A percentile compares a stretch with the other conserved stretches of the same genome.
Evolutionary conservation across 1,139 yeast species (phyloP).

Genomic region (Scheffersomyces titani): DNA sequence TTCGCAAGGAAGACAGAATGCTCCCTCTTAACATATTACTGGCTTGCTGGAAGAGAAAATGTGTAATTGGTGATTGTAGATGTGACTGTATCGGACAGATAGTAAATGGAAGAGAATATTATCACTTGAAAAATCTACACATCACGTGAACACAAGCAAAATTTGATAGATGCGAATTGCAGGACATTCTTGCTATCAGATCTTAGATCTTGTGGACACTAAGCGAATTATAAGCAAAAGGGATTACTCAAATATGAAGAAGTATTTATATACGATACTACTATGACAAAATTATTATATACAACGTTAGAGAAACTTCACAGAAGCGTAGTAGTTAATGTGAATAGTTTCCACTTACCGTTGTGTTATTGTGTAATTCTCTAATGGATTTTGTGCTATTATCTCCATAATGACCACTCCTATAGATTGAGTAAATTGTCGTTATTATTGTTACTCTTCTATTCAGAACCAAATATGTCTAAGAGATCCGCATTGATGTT

Average conservation of each 20-base stretch:
- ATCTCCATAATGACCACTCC: not conserved
- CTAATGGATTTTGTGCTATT: not conserved
- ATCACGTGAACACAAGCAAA: not conserved
- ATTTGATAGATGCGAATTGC: too few relatives aligned
- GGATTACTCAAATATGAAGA: not conserved
- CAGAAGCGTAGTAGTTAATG: not conserved
- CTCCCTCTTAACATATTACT: not conserved
- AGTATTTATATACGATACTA: not conserved
- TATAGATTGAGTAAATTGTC: conserved; percentile 9
- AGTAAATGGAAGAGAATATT: not conserved
- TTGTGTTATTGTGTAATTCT: not conserved
- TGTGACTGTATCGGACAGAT: not conserved
- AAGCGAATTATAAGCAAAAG: too few relatives aligned
- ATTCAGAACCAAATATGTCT: conserved; percentile 11
- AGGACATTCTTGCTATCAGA: not conserved
- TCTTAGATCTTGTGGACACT: not conserved
- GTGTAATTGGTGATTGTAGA: not conserved
- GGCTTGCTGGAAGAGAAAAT: not conserved
- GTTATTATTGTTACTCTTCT: not conserved
- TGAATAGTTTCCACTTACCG: not conserved
- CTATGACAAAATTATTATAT: too few relatives aligned
- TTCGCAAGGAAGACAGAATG: conserved; percentile 1
- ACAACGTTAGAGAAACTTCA: not conserved
- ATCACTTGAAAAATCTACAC: not conserved
- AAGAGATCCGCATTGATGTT: conserved; percentile 2